Base-by-base conservation (phyloP, 306 rosid species). In the Lathyrus tuberosus region DNA sequence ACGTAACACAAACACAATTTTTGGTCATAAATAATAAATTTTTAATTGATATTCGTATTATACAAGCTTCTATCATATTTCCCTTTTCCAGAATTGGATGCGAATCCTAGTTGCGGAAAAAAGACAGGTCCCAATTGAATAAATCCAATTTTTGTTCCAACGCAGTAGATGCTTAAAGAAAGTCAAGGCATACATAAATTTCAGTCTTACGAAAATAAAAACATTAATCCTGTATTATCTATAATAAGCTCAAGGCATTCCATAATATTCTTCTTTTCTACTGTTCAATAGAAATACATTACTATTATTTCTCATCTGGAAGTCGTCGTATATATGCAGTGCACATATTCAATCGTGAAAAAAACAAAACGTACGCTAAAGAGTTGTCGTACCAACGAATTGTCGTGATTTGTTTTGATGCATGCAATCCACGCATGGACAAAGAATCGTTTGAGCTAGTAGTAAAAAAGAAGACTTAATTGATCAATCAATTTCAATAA, bases 91-190 rank as follows among this genome's bases (percentile, higher is more conserved):
- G 84, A 84, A 84, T 86, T 83, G 73, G 89, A 84, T 80, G 83
- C 87, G 84, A 78, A 80, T 82, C 64, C 38, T 8, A 41, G 57
- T 69, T 28, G 67, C 41, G 40, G 40, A 49, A 51, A 76, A 77
- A 71, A 77, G 76, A n/a, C n/a, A 76, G 85, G 85, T 87, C 88
- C 84, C 87, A 78, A 78, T 49, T 76, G 91, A 91, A 87, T 87
- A 87, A 78, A 83, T 65, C 71, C 91, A 84, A 76, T 81, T 78
- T 73, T 72, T 74, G 43, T 71, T 81, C 79, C 86, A 80, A 80
- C 89, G 75, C 75, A 81, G 82, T 66, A 83, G 90, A 88, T 88
- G 83, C 94, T 65, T 79, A 62, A 48, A 69, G 86, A 80, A 80
- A 83, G 84, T 64, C 57, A 82, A 80, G 71, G 63, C 71, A 67